Evolutionary conservation across 129 eudicot species (phyloP).

Genomic region (Centella asiatica): DNA sequence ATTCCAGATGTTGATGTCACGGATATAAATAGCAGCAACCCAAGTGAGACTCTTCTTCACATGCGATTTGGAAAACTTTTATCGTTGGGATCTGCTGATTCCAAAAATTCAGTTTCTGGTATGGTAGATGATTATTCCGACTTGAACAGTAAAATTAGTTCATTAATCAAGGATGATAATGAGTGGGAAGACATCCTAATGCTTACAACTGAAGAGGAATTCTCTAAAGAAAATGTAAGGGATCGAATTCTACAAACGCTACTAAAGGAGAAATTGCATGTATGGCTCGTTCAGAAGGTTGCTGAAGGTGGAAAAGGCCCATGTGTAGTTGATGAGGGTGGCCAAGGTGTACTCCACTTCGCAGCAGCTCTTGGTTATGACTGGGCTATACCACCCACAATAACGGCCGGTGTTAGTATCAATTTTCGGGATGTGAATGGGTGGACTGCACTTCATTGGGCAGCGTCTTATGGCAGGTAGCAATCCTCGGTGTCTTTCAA

Average conservation of each 20-base stretch:
- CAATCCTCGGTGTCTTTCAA: neutral
- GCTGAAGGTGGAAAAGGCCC: slow-evolving; percentile 94
- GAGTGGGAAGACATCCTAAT: slow-evolving; percentile 65
- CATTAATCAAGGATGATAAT: slow-evolving; percentile 41
- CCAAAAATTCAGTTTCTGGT: slow-evolving; percentile 25
- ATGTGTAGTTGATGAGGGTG: slow-evolving; percentile 64
- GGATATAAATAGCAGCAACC: slow-evolving; percentile 23
- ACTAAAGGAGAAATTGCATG: slow-evolving; percentile 60
- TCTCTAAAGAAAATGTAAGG: slow-evolving; percentile 39
- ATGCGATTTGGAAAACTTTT: slow-evolving; percentile 65
- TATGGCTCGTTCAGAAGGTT: slow-evolving; percentile 78
- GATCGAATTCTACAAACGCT: slow-evolving; percentile 49
- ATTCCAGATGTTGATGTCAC: slow-evolving; percentile 26
- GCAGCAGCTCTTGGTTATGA: slow-evolving; percentile 96
- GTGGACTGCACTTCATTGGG: slow-evolving; percentile 99
- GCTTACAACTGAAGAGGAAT: slow-evolving; percentile 37
- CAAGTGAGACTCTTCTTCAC: slow-evolving; percentile 41
- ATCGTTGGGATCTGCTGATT: slow-evolving; percentile 30
- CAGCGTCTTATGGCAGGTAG: slow-evolving; percentile 93
- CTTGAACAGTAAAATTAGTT: slow-evolving; percentile 36
- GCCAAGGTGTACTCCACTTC: slow-evolving; percentile 87
- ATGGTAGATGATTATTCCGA: slow-evolving; percentile 27
- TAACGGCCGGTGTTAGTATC: slow-evolving; percentile 83
- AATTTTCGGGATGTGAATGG: slow-evolving; percentile 87
- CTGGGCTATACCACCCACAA: slow-evolving; percentile 78